A percentile compares a stretch with the other conserved stretches of the same genome.
Evolutionary conservation across 2,329 filamentous ascomycete genomes (phyloP).

Genomic region (Stromatinia cepivora): DNA sequence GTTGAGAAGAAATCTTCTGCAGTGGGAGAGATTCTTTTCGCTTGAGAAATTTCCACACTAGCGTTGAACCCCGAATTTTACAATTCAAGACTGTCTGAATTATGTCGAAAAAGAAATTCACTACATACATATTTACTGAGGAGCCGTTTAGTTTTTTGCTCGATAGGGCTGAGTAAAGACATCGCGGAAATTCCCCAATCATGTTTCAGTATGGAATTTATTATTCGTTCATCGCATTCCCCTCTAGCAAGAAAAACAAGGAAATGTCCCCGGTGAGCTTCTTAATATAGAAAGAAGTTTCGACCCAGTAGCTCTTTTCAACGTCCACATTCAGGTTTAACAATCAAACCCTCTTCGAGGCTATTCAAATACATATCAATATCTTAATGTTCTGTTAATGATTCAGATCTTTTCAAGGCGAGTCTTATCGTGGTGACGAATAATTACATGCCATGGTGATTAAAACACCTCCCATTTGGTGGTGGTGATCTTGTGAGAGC

Average conservation of each 20-base stretch:
- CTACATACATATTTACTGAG: neutral
- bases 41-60: conserved; percentile 20
- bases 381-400: neutral
- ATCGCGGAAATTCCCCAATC: too few species aligned
- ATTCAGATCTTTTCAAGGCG: neutral
- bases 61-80: conserved; percentile 4
- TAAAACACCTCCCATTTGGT: neutral
- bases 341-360: neutral
- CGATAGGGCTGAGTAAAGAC: neutral
- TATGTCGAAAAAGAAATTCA: neutral
- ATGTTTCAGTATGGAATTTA: neutral
- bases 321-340: neutral
- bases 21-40: conserved; percentile 18
- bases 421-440: neutral
- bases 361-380: neutral
- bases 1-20: conserved; percentile 18
- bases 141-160: neutral
- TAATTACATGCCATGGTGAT: neutral
- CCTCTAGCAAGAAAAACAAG: neutral
- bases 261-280: conserved; percentile 6
- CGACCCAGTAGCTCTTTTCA: neutral
- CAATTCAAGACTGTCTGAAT: neutral
- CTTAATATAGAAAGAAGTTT: neutral
- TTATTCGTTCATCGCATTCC: neutral
- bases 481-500: conserved; percentile 16